Evolutionary conservation across 2,329 filamentous ascomycete genomes (phyloP), one percentile per base, ranked within the genome.

Genomic region (Botrytis sinoallii): DNA sequence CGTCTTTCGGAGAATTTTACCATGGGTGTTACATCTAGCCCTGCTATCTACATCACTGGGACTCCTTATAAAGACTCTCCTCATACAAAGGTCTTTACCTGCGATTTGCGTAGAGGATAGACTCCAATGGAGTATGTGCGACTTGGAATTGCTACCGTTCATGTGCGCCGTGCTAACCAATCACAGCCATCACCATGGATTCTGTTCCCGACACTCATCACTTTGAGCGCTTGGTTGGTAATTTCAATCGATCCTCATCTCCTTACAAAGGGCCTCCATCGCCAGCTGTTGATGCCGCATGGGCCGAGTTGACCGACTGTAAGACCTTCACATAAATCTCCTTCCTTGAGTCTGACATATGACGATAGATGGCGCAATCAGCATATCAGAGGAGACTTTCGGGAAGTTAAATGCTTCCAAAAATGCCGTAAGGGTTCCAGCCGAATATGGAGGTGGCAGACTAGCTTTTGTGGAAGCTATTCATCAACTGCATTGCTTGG

Each of bases 401-500:
- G 61, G 57, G 18, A 72, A 72, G 71, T 16, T 72, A 22, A 72
- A 72, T 67, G 52, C 71, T 55, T 72, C 63, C 55, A 72, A 68
- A 46, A 67, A 67, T 60, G 63, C 71, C 7, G 61, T 68, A 9
- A 68, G 35, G 20, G 55, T 72, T 29, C 71, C 63, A 46, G 40
- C 29, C n/a, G 40, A 67, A 14, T 68, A 57, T 48, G 71, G 71
- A 16, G 71, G 71, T 18, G 71, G 71, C 25, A 59, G 63, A 32
- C 14, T 63, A 35, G 71, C 61, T 40, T 68, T 66, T 6, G 35
- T 61, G 7, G 63, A 72, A 72, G 42, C 32, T 29, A 29, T 72
- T 59, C 63, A 72, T 59, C 61, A 72, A 66, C 20, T 72, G 22
- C 71, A 72, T 67, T 72, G 71, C 35, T 44, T 72, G 18, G 71